Conservation (phyloP, 1,284 basidiomycete species). For the Sutorius eximius region DNA sequence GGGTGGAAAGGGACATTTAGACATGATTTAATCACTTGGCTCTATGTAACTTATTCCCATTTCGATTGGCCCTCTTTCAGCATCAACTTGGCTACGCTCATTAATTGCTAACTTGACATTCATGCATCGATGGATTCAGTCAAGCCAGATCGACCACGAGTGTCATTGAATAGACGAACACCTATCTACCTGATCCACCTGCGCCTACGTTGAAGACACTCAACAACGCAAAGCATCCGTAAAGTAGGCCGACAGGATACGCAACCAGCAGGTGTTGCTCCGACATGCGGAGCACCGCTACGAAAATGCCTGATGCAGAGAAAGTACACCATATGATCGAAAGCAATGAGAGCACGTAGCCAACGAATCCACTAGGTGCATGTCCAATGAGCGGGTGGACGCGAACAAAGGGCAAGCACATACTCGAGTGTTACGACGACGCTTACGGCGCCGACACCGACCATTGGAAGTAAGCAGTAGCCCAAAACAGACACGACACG, state of each 20-base stretch:
- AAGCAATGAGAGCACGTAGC: conserved; percentile 78
- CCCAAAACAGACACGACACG: conserved; percentile 95
- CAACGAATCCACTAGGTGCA: conserved; percentile 65
- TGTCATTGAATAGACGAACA: conserved; percentile 11
- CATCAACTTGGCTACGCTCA: not conserved
- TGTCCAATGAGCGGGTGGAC: conserved; percentile 10
- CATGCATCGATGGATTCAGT: not conserved
- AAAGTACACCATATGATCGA: conserved; percentile 96
- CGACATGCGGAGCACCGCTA: conserved; percentile 90
- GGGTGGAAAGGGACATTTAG: conserved; percentile 10
- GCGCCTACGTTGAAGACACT: conserved; percentile 73
- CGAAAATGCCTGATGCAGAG: conserved; percentile 91
- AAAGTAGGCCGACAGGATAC: conserved; percentile 89
- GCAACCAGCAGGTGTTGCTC: conserved; percentile 91
- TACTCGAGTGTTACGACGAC: conserved; percentile 89
- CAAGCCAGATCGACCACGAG: not conserved
- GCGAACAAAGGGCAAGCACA: conserved; percentile 36
- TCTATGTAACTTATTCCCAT: not conserved
- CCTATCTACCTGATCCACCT: conserved; percentile 31
- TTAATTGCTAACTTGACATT: not conserved
- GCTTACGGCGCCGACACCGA: conserved; percentile 89
- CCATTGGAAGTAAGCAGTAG: conserved; percentile 97
- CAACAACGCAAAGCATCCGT: conserved; percentile 88
- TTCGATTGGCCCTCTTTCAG: not conserved
- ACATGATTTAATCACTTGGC: not conserved